Base-by-base conservation (phyloP, 345 rosid species). In the Syzygium aromaticum region DNA sequence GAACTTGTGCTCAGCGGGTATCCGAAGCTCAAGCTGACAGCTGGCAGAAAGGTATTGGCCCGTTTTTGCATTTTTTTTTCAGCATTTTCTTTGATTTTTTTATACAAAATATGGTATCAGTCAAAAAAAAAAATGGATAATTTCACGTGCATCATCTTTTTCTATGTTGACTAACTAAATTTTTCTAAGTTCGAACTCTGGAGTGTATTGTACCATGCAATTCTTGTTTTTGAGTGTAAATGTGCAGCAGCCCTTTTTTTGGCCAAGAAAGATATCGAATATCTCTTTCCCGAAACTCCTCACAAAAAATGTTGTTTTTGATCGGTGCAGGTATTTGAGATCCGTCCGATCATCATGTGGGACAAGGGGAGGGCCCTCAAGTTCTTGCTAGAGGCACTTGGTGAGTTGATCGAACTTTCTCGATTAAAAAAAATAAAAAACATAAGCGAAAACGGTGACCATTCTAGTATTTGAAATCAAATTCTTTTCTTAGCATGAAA, bases 281-380 rank as follows among this genome's bases (percentile, higher is more conserved):
- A 4, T 85, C 46, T 46, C 52, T 43, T 57, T 16, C 22, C n/a
- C 1, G 52, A 85, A 52, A 51, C 63, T 49, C 4, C 40, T 43
- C 15, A 22, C 1, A 5, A 27, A 63, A 57, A 61, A 21, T 63
- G 16, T 25, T 57, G 21, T 86, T 80, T 30, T 54, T 21, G 4
- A 54, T 77, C 28, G 78, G 54, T 25, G 40, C 84, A 88, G 98
- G 98, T 96, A 21, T 90, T 98, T 30, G 99, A 98, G 89, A 95
- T 98, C 86, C 97, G 99, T 17, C 99, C 99, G 27, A 93, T 94
- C 64, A 96, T 98, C 88, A 94, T 94, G 91, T 98, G 99, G 99
- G 98, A 98, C 94, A 98, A 98, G 89, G 99, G 99, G 16, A 96
- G 94, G 84, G 99, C 99, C 88, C 96, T 98, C 84, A 94, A 95